Evolutionary conservation across 164 flowering plant genomes (phyloP).

Genomic region (Houttuynia cordata): DNA sequence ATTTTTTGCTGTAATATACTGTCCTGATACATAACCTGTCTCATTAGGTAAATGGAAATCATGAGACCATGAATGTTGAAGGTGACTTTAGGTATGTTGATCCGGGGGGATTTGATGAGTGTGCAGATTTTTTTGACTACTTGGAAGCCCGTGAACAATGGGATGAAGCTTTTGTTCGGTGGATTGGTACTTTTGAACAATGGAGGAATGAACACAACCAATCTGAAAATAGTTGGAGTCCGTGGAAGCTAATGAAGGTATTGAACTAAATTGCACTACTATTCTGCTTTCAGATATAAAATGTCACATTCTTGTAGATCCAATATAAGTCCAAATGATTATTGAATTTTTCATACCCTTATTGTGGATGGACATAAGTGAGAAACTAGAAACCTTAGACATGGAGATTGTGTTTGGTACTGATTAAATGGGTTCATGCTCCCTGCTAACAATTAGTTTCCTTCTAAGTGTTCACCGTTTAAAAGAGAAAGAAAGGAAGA

Average conservation of each 20-base stretch:
- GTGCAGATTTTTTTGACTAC: conserved; percentile 56
- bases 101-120: conserved; percentile 71
- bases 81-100: conserved; percentile 93
- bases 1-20: background rate
- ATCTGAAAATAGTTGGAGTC: conserved; percentile 49
- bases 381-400: too few species aligned
- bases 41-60: conserved; percentile 84
- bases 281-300: too few species aligned
- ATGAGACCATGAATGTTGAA: conserved; percentile 95
- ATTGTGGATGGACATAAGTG: too few species aligned
- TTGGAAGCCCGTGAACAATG: conserved; percentile 39
- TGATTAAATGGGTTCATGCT: too few species aligned
- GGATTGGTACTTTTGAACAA: conserved; percentile 38
- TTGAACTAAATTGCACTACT: background rate
- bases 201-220: conserved; percentile 39
- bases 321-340: too few species aligned
- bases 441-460: too few species aligned
- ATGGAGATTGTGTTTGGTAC: too few species aligned
- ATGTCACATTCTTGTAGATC: too few species aligned
- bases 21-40: background rate
- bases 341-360: too few species aligned
- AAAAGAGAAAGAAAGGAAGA: too few species aligned
- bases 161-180: conserved; percentile 63
- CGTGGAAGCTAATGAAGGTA: conserved; percentile 80
- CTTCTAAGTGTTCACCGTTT: too few species aligned